phyloP scores from a whole-genome alignment of 345 rosid genomes.

The Bruguiera gymnorhiza region DNA sequence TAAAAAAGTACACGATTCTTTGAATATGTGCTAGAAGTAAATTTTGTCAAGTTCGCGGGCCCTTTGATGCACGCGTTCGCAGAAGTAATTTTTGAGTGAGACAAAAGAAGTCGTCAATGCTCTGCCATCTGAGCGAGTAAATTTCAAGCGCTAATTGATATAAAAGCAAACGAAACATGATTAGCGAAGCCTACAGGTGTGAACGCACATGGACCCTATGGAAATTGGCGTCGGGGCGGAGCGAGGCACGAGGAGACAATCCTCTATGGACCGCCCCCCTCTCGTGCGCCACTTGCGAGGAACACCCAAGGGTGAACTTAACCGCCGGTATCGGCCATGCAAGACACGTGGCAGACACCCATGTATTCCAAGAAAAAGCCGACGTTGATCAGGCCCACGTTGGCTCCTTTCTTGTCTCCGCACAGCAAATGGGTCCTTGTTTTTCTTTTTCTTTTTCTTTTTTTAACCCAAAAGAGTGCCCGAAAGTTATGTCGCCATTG shows the following conservation, averaged over 20 bases:
- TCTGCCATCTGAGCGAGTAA: no score
- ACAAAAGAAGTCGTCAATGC: no score
- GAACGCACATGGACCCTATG: conserved; percentile 13
- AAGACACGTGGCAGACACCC: conserved; percentile 30
- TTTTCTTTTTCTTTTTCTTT: no score
- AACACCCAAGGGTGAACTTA: conserved; percentile 26
- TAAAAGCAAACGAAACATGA: background rate
- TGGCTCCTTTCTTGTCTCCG: background rate
- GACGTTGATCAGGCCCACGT: conserved; percentile 10
- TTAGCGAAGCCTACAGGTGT: background rate
- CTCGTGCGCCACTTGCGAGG: conserved; percentile 22
- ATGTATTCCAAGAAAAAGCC: conserved; percentile 28
- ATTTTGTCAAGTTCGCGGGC: no score
- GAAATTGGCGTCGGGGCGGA: background rate
- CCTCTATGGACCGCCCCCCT: conserved; percentile 24
- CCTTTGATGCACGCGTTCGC: no score
- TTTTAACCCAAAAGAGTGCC: no score
- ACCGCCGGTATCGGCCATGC: conserved; percentile 39
- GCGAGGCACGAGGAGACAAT: conserved; percentile 29
- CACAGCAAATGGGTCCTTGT: no score
- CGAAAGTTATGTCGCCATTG: no score
- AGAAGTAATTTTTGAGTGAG: no score
- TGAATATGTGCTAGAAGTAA: no score
- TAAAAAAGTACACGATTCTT: no score
- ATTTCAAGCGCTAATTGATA: no score